These are phyloP conservation scores for Chlorella sp. DNA, from an alignment of 139 green algal species.

Conservation along the genomic window DNA sequence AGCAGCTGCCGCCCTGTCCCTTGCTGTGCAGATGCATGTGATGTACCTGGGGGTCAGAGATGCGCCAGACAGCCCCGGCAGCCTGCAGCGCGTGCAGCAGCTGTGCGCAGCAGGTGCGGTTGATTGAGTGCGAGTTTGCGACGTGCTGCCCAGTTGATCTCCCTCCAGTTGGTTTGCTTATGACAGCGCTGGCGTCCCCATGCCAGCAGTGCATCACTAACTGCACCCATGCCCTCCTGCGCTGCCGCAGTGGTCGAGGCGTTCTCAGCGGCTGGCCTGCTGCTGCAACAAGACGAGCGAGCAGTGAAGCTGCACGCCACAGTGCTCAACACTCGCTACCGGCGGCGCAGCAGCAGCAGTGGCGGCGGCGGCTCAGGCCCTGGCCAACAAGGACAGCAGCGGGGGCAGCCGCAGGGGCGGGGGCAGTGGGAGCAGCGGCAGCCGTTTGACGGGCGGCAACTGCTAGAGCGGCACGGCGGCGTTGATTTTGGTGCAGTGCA, in stretches of 20 bases:
- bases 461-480: slow-evolving; percentile 8
- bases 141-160: too few relatives aligned
- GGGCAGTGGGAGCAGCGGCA: slow-evolving; percentile 27
- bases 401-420: slow-evolving; percentile 12
- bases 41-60: slow-evolving; percentile 56
- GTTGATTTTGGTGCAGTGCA: slow-evolving; percentile 10
- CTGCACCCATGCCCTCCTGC: not conserved
- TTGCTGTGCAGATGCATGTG: slow-evolving; percentile 54
- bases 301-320: slow-evolving; percentile 64
- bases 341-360: not conserved
- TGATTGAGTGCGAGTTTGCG: too few relatives aligned
- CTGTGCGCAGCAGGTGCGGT: slow-evolving; percentile 41
- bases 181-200: too few relatives aligned
- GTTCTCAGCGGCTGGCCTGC: slow-evolving; percentile 48
- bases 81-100: slow-evolving; percentile 45
- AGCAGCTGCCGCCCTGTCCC: not conserved
- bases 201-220: too few relatives aligned
- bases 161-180: too few relatives aligned
- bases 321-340: slow-evolving; percentile 54
- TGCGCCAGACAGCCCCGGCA: not conserved
- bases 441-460: slow-evolving; percentile 53
- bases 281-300: slow-evolving; percentile 51
- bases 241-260: slow-evolving; percentile 37
- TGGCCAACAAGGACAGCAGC: not conserved
- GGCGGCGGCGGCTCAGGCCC: not conserved